Evolutionary conservation across 2,329 filamentous ascomycete genomes (phyloP), one percentile per base, ranked within the genome.

Genomic region (Pseudocercospora pini-densiflorae): DNA sequence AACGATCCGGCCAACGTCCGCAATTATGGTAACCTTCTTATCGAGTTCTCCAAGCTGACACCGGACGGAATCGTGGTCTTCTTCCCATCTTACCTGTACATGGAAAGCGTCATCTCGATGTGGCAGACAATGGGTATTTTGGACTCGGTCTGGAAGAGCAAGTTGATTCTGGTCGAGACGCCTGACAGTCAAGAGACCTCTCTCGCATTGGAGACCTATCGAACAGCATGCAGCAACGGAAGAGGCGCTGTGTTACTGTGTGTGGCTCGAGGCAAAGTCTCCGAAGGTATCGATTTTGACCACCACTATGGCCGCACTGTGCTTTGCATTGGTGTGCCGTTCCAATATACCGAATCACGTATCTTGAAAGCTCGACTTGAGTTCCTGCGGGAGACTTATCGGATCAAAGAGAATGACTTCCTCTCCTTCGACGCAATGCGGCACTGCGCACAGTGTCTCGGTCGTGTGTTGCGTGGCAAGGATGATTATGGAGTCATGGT

Each of bases 401-500:
- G 93, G 63, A 99, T 99, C 78, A 89, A 92, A 66, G 95, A 98
- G 78, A 97, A 97, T 72, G 96, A 99, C 77, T 99, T 99, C 77
- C 82, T 99, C 9, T 98, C 95, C 21, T 99, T 99, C 84, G 95
- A 99, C 77, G 95, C 95, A 23, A 99, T 99, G 94, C 89, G 95
- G n/a, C 95, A 99, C 77, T 95, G 95, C 14, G 94, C 95, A 0
- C 95, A 99, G 77, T 99, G 95, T 76, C 84, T 99, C 1, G 96
- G 95, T 14, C 94, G 95, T 77, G 95, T 99, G 51, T 83, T 99
- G 68, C 87, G 95, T 74, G 95, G 95, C 24, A 99, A 99, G 79
- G 96, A 99, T 77, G 95, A 99, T 79, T 99, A 99, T 79, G 95
- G 95, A n/a, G 92, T 99, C 83, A 99, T 99, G 95, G 94, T 99